Evolutionary conservation across 1,284 basidiomycete species (phyloP), one percentile per base, ranked within the genome.

Genomic region (Ceratobasidium sp.): DNA sequence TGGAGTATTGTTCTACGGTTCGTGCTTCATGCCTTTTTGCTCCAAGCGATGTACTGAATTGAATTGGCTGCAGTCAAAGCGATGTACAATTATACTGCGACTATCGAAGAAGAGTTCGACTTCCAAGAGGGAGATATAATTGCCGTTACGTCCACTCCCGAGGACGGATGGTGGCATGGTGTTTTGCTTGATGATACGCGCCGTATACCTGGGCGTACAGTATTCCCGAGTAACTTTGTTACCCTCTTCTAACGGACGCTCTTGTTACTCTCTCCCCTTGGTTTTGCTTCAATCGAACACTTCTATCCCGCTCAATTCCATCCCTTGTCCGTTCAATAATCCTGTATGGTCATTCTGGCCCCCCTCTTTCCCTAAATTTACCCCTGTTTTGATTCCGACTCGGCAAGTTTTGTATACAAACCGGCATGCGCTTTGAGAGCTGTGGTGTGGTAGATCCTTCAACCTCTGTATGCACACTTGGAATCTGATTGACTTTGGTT

Each of bases 81-180:
- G 43, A 82, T 98, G 78, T 98, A 96, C 80, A 94, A 98, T 80
- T 98, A 98, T 78, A 82, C 83, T 16, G 95, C 96, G 26, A 90
- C 92, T 21, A 93, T 93, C 74, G 89, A 91, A 2, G 92, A 95
- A 80, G 94, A 96, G 81, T 93, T 96, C 81, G 92, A 94, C 80
- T 96, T 97, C 87, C 93, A 95, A 78, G 85, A 89, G 26, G 93
- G 92, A 5, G 95, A 97, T 81, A 92, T 97, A 75, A 96, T 98
- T 78, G 95, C 95, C 9, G 94, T 97, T 3, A 96, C 93, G 1
- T 87, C 90, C 52, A 96, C 94, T 16, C 94, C 95, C 13, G 93
- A 96, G 76, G 95, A 98, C 78, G 95, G 94, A 0, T 97, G 95
- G 95, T 97, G 95, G 95, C 92, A 89, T 69, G 93, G 93, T 18